A percentile compares a stretch with the other conserved stretches of the same genome.
These are phyloP conservation scores for Colletotrichum neosansevieriae DNA, from an alignment of 2,329 filamentous ascomycete genomes.

Conservation along the genomic window DNA sequence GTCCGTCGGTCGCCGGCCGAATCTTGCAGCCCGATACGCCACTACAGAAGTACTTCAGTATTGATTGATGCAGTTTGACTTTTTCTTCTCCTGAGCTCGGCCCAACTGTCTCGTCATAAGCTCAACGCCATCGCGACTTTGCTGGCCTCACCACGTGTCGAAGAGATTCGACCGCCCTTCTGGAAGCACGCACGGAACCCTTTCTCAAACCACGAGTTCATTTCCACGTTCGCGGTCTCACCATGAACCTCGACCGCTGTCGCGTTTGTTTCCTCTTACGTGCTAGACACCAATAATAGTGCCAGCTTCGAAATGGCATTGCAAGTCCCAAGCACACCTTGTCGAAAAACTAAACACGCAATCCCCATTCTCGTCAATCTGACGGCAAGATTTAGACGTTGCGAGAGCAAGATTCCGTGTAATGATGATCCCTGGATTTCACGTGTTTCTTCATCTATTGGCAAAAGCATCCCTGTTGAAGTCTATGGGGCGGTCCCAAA, in stretches of 20 bases:
- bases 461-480: neutral
- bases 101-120: neutral
- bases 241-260: neutral
- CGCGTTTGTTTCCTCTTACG: neutral
- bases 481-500: neutral
- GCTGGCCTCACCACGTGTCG: constrained; percentile 5
- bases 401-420: neutral
- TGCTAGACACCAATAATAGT: constrained; percentile 9
- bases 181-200: constrained; percentile 2
- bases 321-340: neutral
- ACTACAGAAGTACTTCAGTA: no score
- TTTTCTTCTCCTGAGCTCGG: neutral
- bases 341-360: neutral
- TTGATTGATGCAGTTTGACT: neutral
- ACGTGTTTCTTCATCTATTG: neutral
- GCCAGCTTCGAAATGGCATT: no score
- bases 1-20: neutral
- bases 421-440: neutral
- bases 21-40: neutral
- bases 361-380: neutral
- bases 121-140: constrained; percentile 10
- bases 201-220: no score
- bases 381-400: neutral
- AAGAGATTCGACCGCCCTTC: constrained; percentile 2
- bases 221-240: neutral